Evolutionary conservation across 257 asterid species (phyloP), one percentile per base, ranked within the genome.

Genomic region (Solanum pinnatisectum): DNA sequence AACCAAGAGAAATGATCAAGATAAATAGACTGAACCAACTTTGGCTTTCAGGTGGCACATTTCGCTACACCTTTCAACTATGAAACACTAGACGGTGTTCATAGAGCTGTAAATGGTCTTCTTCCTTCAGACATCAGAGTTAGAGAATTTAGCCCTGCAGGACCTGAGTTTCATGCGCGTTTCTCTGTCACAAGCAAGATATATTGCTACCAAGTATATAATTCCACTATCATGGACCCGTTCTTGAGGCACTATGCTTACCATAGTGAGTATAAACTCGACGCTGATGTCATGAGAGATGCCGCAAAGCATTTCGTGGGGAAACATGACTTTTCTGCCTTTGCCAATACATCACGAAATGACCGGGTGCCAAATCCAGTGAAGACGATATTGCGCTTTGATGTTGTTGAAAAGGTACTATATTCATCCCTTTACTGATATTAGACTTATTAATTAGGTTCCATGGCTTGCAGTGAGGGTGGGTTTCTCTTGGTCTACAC

Each of bases 141-240:
- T 71, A 91, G 96, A 91, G 98, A 95, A 91, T 89, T 96, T 39
- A 89, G 99, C 87, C 84, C 98, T 2, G 98, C 93, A 46, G 88
- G 87, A 65, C 94, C 96, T 46, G 98, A 94, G 91, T 96, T 95
- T 90, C 98, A 96, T 90, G 98, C 99, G 39, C 98, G 97, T n/a
- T 95, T 96, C 90, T 96, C 99, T 42, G 98, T 92, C 83, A 93
- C 88, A 83, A 93, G 95, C 95, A 96, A 95, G 94, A 92, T 89
- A 84, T 96, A 96, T 84, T 90, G 83, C 60, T 96, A 96, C 97
- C 95, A 90, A 91, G 91, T 95, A 44, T 95, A 92, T 91, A 90
- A 92, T 87, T 98, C 92, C 67, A 73, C 97, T 20, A 67, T 92
- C 89, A 93, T 96, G 97, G 98, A 95, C 91, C 98, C 98, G 73